These are phyloP conservation scores for Arthrobotrys musiformis DNA, from an alignment of 2,329 filamentous ascomycete species.

Conservation along the genomic window DNA sequence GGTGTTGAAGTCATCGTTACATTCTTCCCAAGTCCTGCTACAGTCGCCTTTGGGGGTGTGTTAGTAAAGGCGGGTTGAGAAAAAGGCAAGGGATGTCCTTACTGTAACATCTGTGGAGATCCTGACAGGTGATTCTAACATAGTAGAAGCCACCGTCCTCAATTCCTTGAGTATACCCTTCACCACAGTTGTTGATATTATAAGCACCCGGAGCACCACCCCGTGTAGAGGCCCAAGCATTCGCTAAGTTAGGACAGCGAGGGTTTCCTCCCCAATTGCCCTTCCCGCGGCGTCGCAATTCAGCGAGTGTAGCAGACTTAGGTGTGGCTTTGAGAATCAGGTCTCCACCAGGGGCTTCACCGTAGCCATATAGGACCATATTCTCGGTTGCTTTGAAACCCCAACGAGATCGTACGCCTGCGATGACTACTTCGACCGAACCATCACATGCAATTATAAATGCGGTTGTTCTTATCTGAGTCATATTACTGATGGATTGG, in stretches of 20 bases:
- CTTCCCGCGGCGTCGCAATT: constrained; percentile 6
- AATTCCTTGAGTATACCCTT: constrained; percentile 12
- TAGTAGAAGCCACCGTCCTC: neutral
- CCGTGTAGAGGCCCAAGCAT: neutral
- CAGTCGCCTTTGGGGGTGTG: neutral
- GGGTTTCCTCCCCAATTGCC: constrained; percentile 17
- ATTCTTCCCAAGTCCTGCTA: constrained; percentile 21
- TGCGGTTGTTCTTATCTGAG: neutral
- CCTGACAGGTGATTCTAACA: constrained; percentile 10
- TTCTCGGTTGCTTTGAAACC: neutral
- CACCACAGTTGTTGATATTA: constrained; percentile 15
- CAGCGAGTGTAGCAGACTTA: neutral
- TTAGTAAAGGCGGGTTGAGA: neutral
- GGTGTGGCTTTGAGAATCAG: neutral
- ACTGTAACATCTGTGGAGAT: constrained; percentile 23
- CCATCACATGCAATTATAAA: constrained; percentile 11
- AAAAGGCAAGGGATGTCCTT: neutral
- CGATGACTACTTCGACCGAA: neutral
- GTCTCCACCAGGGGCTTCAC: neutral
- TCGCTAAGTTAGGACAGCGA: constrained; percentile 20
- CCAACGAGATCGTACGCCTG: neutral
- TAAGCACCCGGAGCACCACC: neutral
- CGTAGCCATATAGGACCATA: neutral
- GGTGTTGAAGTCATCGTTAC: neutral
- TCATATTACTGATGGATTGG: neutral